Base-by-base conservation (phyloP, 345 rosid species). In the Eucalyptus marginata region DNA sequence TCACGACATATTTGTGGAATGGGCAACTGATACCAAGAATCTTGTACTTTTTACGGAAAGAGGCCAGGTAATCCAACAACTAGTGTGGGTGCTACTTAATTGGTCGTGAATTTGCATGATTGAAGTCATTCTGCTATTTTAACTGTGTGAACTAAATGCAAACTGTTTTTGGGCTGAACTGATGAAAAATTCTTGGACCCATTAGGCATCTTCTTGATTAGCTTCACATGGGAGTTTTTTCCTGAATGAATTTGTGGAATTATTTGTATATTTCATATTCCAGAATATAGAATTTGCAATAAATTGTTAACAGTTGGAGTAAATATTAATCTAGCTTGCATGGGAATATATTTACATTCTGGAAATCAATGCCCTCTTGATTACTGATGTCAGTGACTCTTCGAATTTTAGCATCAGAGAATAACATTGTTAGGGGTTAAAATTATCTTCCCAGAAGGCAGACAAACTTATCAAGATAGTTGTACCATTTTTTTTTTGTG, bases 1-100 rank as follows among this genome's bases (percentile, higher is more conserved):
- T 91, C 99, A 96, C 89, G 99, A 97, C 90, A 97, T 98, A 91
- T 97, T 98, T 87, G 98, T 95, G 88, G 98, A 98, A 86, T 98
- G 98, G 99, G 99, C 99, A 27, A 92, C 94, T 89, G 99, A 97
- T 92, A 92, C 90, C 33, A 97, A 92, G 93, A 98, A 97, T 92
- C 95, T 96, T 36, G 96, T 97, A 79, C 97, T 98, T 81, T 98
- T 98, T 92, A 96, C 99, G 13, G 99, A 98, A 92, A 95, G 96
- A 93, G 99, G 99, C 92, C 99, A 98, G 96, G 99, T 98, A 90
- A 86, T 36, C 14, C 12, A 24, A 64, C 13, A 3, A 33, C 16
- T 84, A 81, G 79, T 71, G 50, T 62, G 36, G 86, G 46, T 27
- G 46, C 83, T 76, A 10, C 46, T 76, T 76, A 10, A 76, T 76